Conservation (phyloP, 108 stramenopile genomes). For the Skeletonema tropicum region DNA sequence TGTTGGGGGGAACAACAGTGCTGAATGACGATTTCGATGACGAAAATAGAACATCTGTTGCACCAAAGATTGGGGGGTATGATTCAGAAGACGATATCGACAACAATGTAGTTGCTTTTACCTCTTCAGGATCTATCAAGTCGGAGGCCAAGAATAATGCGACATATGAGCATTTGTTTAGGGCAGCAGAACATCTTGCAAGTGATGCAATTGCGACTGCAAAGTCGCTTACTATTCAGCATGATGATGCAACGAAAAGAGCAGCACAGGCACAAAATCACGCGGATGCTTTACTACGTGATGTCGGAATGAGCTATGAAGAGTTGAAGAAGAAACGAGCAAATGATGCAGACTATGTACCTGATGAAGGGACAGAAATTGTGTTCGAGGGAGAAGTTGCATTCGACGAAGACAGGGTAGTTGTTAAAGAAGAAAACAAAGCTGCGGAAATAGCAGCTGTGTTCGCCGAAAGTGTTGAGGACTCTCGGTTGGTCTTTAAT, state of each 20-base stretch:
- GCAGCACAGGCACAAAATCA: constrained; percentile 31
- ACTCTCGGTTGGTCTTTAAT: constrained; percentile 41
- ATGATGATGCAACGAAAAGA: constrained; percentile 24
- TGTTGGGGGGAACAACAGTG: constrained; percentile 48
- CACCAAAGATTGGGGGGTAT: constrained; percentile 36
- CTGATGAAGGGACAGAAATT: constrained; percentile 48
- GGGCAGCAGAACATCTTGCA: constrained; percentile 25
- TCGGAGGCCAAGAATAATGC: constrained; percentile 8
- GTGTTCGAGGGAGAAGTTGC: constrained; percentile 39
- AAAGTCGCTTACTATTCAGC: constrained; percentile 24
- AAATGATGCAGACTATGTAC: neutral
- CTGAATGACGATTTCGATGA: constrained; percentile 85
- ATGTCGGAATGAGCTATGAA: constrained; percentile 42
- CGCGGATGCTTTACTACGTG: constrained; percentile 42
- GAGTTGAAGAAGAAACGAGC: constrained; percentile 40
- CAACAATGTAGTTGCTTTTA: constrained; percentile 66
- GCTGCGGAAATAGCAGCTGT: constrained; percentile 70
- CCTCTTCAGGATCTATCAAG: constrained; percentile 63
- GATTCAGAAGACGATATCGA: constrained; percentile 61
- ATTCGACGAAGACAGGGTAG: constrained; percentile 37
- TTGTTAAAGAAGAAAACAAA: constrained; percentile 51
- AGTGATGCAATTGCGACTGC: constrained; percentile 25
- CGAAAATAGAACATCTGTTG: constrained; percentile 50
- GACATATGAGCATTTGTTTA: constrained; percentile 32
- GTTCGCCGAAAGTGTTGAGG: constrained; percentile 66